phyloP scores from a whole-genome alignment of 495 filamentous ascomycete genomes.

The Chaetomium cochliodes region DNA sequence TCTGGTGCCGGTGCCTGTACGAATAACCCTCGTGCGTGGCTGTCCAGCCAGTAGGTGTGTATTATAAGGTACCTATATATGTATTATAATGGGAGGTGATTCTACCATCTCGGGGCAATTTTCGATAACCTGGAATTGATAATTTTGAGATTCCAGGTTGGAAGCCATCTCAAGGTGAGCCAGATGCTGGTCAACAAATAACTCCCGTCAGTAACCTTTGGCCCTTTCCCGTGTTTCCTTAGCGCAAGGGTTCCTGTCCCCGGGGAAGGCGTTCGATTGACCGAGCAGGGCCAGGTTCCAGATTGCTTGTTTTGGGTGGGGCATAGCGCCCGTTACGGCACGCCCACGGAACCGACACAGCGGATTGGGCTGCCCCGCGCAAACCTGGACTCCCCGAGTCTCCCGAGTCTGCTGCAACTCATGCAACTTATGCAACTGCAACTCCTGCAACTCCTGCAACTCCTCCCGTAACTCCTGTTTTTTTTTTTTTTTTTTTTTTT shows the following conservation, averaged over 20 bases:
- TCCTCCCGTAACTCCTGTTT: too few relatives aligned
- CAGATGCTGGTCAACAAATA: neutral
- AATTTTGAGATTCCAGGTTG: neutral
- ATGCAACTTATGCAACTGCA: neutral
- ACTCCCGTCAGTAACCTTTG: too few relatives aligned
- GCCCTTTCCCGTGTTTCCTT: neutral
- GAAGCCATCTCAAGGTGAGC: neutral
- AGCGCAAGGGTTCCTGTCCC: neutral
- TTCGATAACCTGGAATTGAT: too few relatives aligned
- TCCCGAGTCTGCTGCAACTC: neutral
- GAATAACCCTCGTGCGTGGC: too few relatives aligned
- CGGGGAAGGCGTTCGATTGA: neutral
- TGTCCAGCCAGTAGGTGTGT: too few relatives aligned
- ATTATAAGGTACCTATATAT: too few relatives aligned
- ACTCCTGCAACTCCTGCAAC: too few relatives aligned
- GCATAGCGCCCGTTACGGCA: neutral
- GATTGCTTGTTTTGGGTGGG: too few relatives aligned
- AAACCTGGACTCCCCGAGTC: neutral
- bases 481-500: too few relatives aligned
- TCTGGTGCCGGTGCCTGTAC: neutral
- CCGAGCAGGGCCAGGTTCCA: too few relatives aligned
- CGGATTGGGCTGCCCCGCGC: constrained; percentile 3
- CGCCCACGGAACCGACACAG: constrained; percentile 10
- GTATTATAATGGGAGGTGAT: too few relatives aligned
- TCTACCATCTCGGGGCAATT: neutral